These are phyloP conservation scores for Rhizopus arrhizus DNA, from an alignment of 371 early-diverging fungal genomes.

Conservation along the genomic window DNA sequence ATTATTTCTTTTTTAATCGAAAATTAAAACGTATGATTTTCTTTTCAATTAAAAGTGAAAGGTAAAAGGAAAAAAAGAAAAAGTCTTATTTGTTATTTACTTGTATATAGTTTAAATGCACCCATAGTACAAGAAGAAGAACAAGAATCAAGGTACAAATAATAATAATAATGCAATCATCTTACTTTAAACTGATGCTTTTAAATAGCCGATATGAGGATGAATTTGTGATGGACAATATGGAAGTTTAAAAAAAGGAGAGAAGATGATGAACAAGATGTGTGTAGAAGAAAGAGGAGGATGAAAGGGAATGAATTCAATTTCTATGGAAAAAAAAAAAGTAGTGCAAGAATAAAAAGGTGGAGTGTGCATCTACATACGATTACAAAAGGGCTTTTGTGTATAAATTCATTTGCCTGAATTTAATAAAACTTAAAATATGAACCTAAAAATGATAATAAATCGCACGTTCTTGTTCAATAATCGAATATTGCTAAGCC, in stretches of 20 bases:
- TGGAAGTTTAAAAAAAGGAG: slow-evolving; percentile 27
- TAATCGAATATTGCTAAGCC: too few relatives aligned
- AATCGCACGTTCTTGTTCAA: too few relatives aligned
- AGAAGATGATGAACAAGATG: not conserved
- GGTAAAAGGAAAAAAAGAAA: slow-evolving; percentile 46
- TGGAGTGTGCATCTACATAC: too few relatives aligned
- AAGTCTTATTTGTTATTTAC: not conserved
- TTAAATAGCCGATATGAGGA: slow-evolving; percentile 34
- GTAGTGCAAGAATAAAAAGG: too few relatives aligned
- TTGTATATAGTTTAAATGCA: slow-evolving; percentile 36
- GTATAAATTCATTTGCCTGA: too few relatives aligned
- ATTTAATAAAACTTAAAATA: too few relatives aligned
- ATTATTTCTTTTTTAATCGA: slow-evolving; percentile 93
- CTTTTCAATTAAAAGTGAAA: slow-evolving; percentile 84
- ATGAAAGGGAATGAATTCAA: too few relatives aligned
- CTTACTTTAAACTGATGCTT: not conserved
- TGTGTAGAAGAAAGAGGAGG: not conserved
- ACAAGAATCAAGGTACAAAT: slow-evolving; percentile 22
- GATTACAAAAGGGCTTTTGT: too few relatives aligned
- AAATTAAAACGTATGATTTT: slow-evolving; percentile 87
- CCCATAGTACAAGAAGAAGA: slow-evolving; percentile 34
- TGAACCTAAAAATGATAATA: too few relatives aligned
- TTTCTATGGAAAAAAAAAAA: too few relatives aligned
- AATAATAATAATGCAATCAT: not conserved
- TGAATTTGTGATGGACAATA: slow-evolving; percentile 47